A percentile compares a stretch with the other conserved stretches of the same genome.
Conservation (phyloP, 2,329 filamentous ascomycete genomes). For the Didymella pomorum region DNA sequence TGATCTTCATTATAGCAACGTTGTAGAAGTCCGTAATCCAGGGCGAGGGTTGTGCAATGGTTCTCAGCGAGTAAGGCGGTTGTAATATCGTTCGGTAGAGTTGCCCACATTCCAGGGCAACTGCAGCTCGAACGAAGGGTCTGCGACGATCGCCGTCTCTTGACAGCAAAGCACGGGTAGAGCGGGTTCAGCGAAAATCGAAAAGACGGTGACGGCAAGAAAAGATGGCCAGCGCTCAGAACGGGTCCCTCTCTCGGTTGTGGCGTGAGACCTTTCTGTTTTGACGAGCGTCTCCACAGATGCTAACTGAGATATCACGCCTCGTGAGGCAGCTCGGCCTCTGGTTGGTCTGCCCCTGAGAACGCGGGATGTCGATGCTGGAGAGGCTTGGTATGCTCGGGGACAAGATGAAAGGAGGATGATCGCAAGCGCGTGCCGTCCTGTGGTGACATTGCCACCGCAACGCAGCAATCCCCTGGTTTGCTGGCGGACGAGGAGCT, state of each 20-base stretch:
- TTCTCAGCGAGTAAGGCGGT: constrained; percentile 7
- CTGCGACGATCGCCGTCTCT: constrained; percentile 16
- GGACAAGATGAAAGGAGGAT: constrained; percentile 34
- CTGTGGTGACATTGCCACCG: constrained; percentile 28
- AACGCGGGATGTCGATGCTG: constrained; percentile 13
- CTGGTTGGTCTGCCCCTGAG: constrained; percentile 23
- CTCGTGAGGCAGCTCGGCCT: constrained; percentile 17
- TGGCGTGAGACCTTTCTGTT: constrained; percentile 20
- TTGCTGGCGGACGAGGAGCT: constrained; percentile 3
- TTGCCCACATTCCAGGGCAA: constrained; percentile 14
- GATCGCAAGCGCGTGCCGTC: constrained; percentile 26
- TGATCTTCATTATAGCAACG: background rate
- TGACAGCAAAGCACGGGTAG: constrained; percentile 18
- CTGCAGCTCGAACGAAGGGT: constrained; percentile 9
- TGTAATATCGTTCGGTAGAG: constrained; percentile 14
- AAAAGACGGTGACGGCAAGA: constrained; percentile 23
- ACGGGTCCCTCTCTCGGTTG: constrained; percentile 19
- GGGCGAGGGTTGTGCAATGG: background rate
- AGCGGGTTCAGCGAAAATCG: constrained; percentile 22
- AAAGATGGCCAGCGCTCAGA: constrained; percentile 15
- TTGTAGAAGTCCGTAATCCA: constrained; percentile 8
- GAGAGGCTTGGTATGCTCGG: constrained; percentile 18
- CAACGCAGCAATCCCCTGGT: constrained; percentile 12
- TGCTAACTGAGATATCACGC: constrained; percentile 8
- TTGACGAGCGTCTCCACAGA: constrained; percentile 18